Evolutionary conservation across 2,329 filamentous ascomycete genomes (phyloP).

Genomic region (Colletotrichum sp.): DNA sequence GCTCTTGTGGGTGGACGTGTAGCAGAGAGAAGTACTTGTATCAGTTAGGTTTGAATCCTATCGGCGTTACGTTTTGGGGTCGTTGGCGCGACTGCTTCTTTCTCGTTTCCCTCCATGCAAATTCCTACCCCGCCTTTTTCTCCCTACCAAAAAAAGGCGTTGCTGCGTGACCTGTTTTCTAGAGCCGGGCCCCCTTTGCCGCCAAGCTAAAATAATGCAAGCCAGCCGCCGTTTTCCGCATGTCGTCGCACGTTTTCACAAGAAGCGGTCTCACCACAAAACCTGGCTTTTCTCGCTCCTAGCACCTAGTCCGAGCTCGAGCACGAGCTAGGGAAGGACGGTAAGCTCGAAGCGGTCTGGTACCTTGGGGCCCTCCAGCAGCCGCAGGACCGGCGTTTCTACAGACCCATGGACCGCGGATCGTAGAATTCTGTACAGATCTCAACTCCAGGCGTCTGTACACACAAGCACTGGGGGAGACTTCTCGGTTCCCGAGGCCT

Average conservation of each 20-base stretch:
- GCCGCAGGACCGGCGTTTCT: neutral
- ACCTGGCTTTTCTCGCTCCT: neutral
- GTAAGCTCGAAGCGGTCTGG: neutral
- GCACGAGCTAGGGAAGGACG: neutral
- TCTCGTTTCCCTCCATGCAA: neutral
- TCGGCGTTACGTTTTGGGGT: too few relatives aligned
- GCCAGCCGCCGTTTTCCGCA: neutral
- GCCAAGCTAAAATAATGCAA: neutral
- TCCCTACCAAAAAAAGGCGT: neutral
- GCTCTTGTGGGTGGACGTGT: too few relatives aligned
- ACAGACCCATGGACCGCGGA: neutral
- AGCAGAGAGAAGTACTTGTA: too few relatives aligned
- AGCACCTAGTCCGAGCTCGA: neutral
- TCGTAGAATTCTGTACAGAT: constrained; percentile 5
- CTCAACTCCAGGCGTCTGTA: neutral
- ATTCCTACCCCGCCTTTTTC: neutral
- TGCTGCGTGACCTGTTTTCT: neutral
- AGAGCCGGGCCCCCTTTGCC: neutral
- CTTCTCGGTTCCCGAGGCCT: neutral
- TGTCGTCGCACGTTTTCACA: neutral
- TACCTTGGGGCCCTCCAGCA: neutral
- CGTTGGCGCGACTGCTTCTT: too few relatives aligned
- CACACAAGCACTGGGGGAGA: neutral
- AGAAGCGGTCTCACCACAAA: neutral
- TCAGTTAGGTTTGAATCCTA: too few relatives aligned